A percentile compares a stretch with the other conserved stretches of the same genome.
phyloP scores from a whole-genome alignment of 2,329 filamentous ascomycete genomes.

The Penicillium concentricum region DNA sequence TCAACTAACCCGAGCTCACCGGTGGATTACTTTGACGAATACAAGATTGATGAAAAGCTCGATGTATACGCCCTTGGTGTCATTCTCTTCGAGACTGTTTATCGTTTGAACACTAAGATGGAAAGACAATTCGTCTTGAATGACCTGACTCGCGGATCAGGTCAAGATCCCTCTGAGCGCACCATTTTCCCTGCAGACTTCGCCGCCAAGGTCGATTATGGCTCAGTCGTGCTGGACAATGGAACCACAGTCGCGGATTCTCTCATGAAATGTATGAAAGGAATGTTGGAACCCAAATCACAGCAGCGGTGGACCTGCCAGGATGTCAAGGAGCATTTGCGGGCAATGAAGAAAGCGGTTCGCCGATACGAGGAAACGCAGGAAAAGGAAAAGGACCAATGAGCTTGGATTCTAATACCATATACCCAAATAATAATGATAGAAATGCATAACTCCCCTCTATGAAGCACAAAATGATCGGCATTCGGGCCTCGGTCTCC shows the following conservation, averaged over 20 bases:
- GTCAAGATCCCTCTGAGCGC: slow-evolving; percentile 7
- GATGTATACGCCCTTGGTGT: slow-evolving; percentile 64
- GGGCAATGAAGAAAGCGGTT: slow-evolving; percentile 26
- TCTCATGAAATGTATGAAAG: slow-evolving; percentile 39
- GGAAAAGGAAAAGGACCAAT: not conserved
- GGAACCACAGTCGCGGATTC: slow-evolving; percentile 32
- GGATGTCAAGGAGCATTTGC: slow-evolving; percentile 36
- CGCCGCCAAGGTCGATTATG: slow-evolving; percentile 36
- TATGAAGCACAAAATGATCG: slow-evolving; percentile 5
- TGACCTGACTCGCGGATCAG: slow-evolving; percentile 35
- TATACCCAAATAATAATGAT: slow-evolving; percentile 15
- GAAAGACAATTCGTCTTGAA: slow-evolving; percentile 47
- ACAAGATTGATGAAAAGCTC: slow-evolving; percentile 50
- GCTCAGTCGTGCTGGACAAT: slow-evolving; percentile 25
- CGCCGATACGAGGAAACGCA: slow-evolving; percentile 14
- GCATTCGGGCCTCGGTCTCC: slow-evolving; percentile 20
- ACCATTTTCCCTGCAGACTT: slow-evolving; percentile 40
- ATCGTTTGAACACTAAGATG: slow-evolving; percentile 52
- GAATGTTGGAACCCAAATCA: slow-evolving; percentile 43
- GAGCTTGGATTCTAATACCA: not conserved
- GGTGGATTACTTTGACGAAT: slow-evolving; percentile 16
- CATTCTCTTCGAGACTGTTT: slow-evolving; percentile 62
- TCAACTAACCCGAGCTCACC: not conserved
- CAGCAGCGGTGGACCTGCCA: slow-evolving; percentile 39
- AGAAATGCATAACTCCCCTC: slow-evolving; percentile 15